phyloP scores from a whole-genome alignment of 1,139 yeast species.

The Magnusiomyces magnusii region DNA sequence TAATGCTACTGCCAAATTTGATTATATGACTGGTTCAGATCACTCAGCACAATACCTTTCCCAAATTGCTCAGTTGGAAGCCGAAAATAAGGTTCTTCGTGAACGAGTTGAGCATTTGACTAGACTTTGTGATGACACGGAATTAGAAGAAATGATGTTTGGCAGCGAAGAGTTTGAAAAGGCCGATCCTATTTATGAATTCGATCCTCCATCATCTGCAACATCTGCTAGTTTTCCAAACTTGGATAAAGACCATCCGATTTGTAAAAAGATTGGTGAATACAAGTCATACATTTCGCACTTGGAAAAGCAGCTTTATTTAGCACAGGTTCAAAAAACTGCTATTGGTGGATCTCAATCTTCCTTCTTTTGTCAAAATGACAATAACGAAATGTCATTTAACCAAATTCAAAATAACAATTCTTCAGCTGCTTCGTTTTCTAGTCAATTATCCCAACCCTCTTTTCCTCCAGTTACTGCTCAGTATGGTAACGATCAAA shows the following conservation, averaged over 20 bases:
- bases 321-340: neutral
- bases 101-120: slow-evolving; percentile 63
- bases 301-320: slow-evolving; percentile 41
- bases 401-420: neutral
- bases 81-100: slow-evolving; percentile 53
- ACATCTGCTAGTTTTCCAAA: slow-evolving; percentile 5
- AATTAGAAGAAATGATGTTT: slow-evolving; percentile 40
- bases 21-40: neutral
- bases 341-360: neutral
- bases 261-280: slow-evolving; percentile 48
- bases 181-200: slow-evolving; percentile 7
- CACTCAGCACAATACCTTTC: slow-evolving; percentile 9
- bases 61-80: slow-evolving; percentile 43
- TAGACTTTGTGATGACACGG: slow-evolving; percentile 51
- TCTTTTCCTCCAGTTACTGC: slow-evolving; percentile 8
- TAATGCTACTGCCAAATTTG: neutral
- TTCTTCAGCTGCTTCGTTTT: neutral
- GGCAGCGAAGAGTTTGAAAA: slow-evolving; percentile 14
- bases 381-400: neutral
- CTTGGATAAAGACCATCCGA: slow-evolving; percentile 26
- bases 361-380: neutral
- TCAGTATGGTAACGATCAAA: slow-evolving; percentile 3
- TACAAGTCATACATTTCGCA: slow-evolving; percentile 55
- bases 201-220: slow-evolving; percentile 7
- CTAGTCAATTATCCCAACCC: neutral